phyloP scores from a whole-genome alignment of 192 early-diverging fungal species.

The Umbelopsis vinacea region DNA sequence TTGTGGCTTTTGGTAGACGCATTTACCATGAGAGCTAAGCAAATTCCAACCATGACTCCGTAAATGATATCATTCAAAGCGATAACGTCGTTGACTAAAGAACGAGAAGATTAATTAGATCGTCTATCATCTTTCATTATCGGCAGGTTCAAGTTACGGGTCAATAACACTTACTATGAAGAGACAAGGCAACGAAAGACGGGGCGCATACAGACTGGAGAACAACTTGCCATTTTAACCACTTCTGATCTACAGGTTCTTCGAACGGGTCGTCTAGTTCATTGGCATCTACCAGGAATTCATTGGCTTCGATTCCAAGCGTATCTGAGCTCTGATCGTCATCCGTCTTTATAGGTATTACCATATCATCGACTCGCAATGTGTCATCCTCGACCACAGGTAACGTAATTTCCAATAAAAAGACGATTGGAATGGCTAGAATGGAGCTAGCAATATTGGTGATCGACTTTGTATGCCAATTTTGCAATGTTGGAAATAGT shows the following conservation, averaged over 20 bases:
- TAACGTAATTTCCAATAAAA: conserved; percentile 59
- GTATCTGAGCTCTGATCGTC: conserved; percentile 29
- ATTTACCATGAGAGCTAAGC: conserved; percentile 30
- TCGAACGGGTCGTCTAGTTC: neutral
- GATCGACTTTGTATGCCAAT: conserved; percentile 53
- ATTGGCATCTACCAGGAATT: neutral
- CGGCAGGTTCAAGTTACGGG: too few relatives aligned
- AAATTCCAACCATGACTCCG: conserved; percentile 36
- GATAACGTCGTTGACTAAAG: conserved; percentile 32
- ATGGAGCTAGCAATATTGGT: conserved; percentile 52
- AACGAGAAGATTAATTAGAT: neutral
- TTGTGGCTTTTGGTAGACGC: conserved; percentile 36
- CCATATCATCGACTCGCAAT: conserved; percentile 34
- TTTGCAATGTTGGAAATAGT: conserved; percentile 62
- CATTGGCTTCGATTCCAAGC: neutral
- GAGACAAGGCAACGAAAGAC: conserved; percentile 50
- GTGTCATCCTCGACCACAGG: conserved; percentile 62
- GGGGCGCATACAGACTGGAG: conserved; percentile 58
- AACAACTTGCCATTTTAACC: conserved; percentile 59
- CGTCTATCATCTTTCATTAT: too few relatives aligned
- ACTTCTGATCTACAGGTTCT: conserved; percentile 37
- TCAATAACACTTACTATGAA: conserved; percentile 38
- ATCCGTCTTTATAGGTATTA: conserved; percentile 20
- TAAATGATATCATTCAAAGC: conserved; percentile 25
- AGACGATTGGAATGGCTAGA: conserved; percentile 54